A percentile compares a stretch with the other conserved stretches of the same genome.
phyloP scores from a whole-genome alignment of 2,329 filamentous ascomycete species.

The Diaporthe destruens region DNA sequence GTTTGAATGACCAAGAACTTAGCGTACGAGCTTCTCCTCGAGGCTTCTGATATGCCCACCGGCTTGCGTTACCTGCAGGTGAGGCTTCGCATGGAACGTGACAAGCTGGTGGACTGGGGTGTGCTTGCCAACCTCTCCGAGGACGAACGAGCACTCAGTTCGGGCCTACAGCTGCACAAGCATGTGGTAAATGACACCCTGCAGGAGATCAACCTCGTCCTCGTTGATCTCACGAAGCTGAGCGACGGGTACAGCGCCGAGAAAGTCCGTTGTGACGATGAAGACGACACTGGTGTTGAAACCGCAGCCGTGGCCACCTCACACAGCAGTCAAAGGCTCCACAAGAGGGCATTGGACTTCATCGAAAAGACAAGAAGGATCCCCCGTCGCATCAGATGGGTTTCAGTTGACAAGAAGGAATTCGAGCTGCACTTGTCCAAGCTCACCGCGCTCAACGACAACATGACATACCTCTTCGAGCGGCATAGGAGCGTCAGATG shows the following conservation, averaged over 20 bases:
- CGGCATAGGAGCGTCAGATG: slow-evolving; percentile 19
- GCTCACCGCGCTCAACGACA: slow-evolving; percentile 31
- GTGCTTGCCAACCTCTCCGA: slow-evolving; percentile 34
- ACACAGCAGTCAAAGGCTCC: neutral
- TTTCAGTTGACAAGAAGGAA: slow-evolving; percentile 6
- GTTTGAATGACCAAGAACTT: neutral
- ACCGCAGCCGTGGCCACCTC: neutral
- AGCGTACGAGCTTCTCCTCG: slow-evolving; percentile 36
- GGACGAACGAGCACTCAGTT: slow-evolving; percentile 27
- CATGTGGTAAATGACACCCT: slow-evolving; percentile 32
- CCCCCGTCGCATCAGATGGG: slow-evolving; percentile 25
- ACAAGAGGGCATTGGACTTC: neutral
- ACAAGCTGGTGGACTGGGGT: slow-evolving; percentile 35
- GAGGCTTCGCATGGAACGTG: slow-evolving; percentile 31
- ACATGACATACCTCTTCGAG: slow-evolving; percentile 26
- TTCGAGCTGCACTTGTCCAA: slow-evolving; percentile 27
- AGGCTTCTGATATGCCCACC: slow-evolving; percentile 34
- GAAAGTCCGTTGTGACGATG: neutral
- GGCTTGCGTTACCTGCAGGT: slow-evolving; percentile 20
- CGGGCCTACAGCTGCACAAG: slow-evolving; percentile 29
- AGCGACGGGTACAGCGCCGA: neutral
- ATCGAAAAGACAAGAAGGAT: slow-evolving; percentile 27
- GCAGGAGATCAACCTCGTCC: slow-evolving; percentile 28
- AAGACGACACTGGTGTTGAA: neutral
- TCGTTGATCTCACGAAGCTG: slow-evolving; percentile 28